phyloP scores from a whole-genome alignment of 495 filamentous ascomycete species.

The Sabuloglossum arenarium region DNA sequence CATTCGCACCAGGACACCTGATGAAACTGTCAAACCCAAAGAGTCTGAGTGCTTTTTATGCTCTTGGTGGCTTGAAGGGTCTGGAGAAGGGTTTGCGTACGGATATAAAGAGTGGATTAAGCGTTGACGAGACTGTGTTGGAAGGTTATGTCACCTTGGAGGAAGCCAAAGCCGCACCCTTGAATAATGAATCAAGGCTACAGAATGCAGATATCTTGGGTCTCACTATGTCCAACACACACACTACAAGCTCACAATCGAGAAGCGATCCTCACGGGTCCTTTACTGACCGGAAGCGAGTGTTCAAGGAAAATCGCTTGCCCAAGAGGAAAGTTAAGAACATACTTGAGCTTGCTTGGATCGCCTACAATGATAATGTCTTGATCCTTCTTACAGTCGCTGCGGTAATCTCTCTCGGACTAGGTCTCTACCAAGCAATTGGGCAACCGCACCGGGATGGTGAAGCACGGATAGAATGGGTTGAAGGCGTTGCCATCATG shows the following conservation, averaged over 20 bases:
- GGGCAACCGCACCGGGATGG: slow-evolving; percentile 14
- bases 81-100: slow-evolving; percentile 60
- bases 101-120: slow-evolving; percentile 43
- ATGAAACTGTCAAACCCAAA: slow-evolving; percentile 68
- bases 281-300: slow-evolving; percentile 41
- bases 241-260: slow-evolving; percentile 5
- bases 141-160: slow-evolving; percentile 50
- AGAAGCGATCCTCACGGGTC: slow-evolving; percentile 15
- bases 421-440: slow-evolving; percentile 52
- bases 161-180: slow-evolving; percentile 24
- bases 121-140: slow-evolving; percentile 46
- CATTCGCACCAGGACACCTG: slow-evolving; percentile 63
- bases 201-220: background rate
- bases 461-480: slow-evolving; percentile 20
- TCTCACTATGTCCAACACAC: background rate
- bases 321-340: slow-evolving; percentile 52
- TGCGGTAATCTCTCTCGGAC: slow-evolving; percentile 60
- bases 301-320: slow-evolving; percentile 48
- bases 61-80: slow-evolving; percentile 55
- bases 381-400: slow-evolving; percentile 59
- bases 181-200: background rate
- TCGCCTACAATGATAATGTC: slow-evolving; percentile 69
- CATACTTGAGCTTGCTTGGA: slow-evolving; percentile 56
- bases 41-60: slow-evolving; percentile 53
- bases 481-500: slow-evolving; percentile 28